phyloP scores from a whole-genome alignment of 1,284 basidiomycete genomes.

The Prillingera fragicola region DNA sequence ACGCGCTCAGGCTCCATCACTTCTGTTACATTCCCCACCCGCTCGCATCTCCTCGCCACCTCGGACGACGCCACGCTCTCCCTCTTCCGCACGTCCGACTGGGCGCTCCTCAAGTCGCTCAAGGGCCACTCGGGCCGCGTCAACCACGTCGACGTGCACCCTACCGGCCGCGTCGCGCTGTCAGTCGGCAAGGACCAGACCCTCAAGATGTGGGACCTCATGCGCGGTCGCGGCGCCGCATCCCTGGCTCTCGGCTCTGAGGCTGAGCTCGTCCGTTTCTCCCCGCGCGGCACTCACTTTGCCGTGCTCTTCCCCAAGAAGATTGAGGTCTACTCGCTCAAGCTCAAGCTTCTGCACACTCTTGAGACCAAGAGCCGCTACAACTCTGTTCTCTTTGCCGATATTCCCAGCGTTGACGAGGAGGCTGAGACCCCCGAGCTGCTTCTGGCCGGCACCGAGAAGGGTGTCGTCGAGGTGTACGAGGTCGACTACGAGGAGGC shows the following conservation, averaged over 20 bases:
- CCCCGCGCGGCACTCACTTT: constrained; percentile 66
- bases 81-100: constrained; percentile 86
- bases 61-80: constrained; percentile 85
- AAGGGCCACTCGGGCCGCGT: constrained; percentile 91
- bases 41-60: constrained; percentile 80
- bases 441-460: constrained; percentile 75
- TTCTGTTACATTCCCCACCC: constrained; percentile 76
- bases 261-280: constrained; percentile 82
- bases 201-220: constrained; percentile 96
- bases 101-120: constrained; percentile 78
- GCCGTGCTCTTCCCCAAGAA: constrained; percentile 68
- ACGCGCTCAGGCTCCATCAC: constrained; percentile 75
- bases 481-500: constrained; percentile 35
- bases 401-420: constrained; percentile 46
- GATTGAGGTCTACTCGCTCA: constrained; percentile 50
- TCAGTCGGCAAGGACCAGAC: constrained; percentile 86
- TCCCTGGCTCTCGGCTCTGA: constrained; percentile 84
- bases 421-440: constrained; percentile 51
- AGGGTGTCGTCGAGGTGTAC: constrained; percentile 74
- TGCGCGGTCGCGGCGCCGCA: constrained; percentile 83
- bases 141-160: constrained; percentile 84
- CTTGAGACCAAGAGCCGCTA: constrained; percentile 70
- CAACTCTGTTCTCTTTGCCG: constrained; percentile 70
- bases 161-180: constrained; percentile 82
- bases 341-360: constrained; percentile 64